Evolutionary conservation across 371 early-diverging fungal genomes (phyloP), one percentile per base, ranked within the genome.

Genomic region (Lichtheimia hyalospora): DNA sequence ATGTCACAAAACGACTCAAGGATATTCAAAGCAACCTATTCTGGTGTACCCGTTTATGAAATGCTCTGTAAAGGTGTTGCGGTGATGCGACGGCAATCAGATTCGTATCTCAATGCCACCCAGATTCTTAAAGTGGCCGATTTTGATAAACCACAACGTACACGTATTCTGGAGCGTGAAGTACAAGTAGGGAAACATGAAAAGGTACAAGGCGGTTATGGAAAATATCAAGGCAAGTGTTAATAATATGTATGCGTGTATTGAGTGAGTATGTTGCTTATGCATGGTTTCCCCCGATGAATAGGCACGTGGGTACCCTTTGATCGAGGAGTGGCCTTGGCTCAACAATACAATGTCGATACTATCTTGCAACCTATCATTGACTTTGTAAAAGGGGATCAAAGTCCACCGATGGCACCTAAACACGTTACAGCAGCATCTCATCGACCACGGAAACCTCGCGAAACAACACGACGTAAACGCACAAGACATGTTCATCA

Each of bases 151-250:
- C 90, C 89, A 2, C 83, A 84, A 60, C 80, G 97, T 34, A 94
- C 95, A 16, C 87, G 92, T 58, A 94, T 96, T 60, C 73, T 96
- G 46, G 97, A 96, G 68, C 81, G 86, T 57, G 94, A 93, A 66
- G 87, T 95, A 2, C 85, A 87, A 60, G 82, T 66, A 0, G 94
- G 93, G 7, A 72, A 79, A 46, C 94, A 92, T 63, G 96, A 96
- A 57, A 95, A 95, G 69, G 89, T 96, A 5, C 96, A 96, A 73
- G 97, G 97, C 14, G 97, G 97, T 12, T 95, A 96, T 61, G 97
- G 97, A 27, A 95, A 95, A 77, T 95, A 94, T 68, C 95, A 96
- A 78, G 96, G 96, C 62, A 94, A 86, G 14, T 84, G 71, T 70
- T 39, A 49, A 73, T 81, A 10, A n/a, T 3, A 20, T 3, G 20